Evolutionary conservation across 345 rosid genomes (phyloP), one percentile per base, ranked within the genome.

Genomic region (Schrenkiella parvula): DNA sequence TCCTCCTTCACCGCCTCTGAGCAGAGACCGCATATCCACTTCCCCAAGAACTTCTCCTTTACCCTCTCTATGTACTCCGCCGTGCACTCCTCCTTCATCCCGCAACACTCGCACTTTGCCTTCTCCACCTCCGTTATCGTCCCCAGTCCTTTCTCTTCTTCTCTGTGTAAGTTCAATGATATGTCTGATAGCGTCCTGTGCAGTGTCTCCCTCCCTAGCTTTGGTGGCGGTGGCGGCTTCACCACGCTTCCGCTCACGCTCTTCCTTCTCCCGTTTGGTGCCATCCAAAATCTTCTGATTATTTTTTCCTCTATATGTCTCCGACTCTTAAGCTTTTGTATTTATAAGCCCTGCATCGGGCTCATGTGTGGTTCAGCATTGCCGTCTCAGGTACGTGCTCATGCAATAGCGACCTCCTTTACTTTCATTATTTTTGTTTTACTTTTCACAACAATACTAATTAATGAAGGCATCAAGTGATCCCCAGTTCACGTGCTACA

Each of bases 1-100:
- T 91, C 96, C 53, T 86, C 97, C 70, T 89, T 91, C 80, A 91
- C 96, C 1, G 99, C 97, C 82, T 91, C 96, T 0, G 89, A 53
- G 64, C 98, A 95, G 29, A 91, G 58, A 71, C 99, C 99, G 22
- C 97, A 89, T 47, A 95, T 82, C 97, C 91, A 85, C 50, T 87
- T 89, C 74, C 97, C 97, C 0, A 81, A 57, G 69, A 81, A 95
- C 83, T 78, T 87, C 68, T 62, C 75, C 4, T 93, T 82, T 17
- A 89, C 84, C 2, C 76, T 77, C 19, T 84, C 93, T n/a, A 91
- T 85, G 86, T 89, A 95, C 82, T 88, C 90, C 0, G 75, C 72
- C 1, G 97, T 91, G 81, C 88, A 91, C 87, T 91, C 96, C 79
- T 95, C 96, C 9, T 76, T 79, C 95, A 95, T 87, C 26, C 93